These are phyloP conservation scores for Cucurbita moschata DNA, from an alignment of 306 rosid genomes.

Conservation along the genomic window DNA sequence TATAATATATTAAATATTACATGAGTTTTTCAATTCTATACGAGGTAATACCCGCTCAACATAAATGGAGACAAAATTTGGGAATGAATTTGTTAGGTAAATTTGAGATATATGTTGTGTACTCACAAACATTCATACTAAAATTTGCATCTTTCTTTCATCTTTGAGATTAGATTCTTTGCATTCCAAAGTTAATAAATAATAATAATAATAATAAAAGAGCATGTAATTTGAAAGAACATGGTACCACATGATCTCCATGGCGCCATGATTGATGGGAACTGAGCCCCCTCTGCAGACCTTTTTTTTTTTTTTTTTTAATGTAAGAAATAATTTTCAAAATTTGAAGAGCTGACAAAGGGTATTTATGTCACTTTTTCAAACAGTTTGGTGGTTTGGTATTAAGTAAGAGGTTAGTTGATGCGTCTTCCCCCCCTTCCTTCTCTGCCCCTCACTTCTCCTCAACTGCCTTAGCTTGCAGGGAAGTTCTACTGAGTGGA, in stretches of 20 bases:
- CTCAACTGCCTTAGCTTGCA: neutral
- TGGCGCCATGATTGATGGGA: slow-evolving; percentile 8
- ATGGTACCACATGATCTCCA: slow-evolving; percentile 10
- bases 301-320: no score
- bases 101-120: neutral
- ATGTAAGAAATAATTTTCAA: neutral
- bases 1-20: no score
- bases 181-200: neutral
- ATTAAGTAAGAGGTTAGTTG: slow-evolving; percentile 10
- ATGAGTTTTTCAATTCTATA: no score
- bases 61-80: neutral
- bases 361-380: neutral
- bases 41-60: no score
- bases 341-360: neutral
- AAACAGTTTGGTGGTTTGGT: slow-evolving; percentile 8
- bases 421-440: neutral
- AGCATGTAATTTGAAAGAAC: slow-evolving; percentile 1
- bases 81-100: neutral
- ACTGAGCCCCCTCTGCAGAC: neutral
- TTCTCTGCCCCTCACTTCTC: neutral
- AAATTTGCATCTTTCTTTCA: neutral
- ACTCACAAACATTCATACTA: neutral
- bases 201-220: no score
- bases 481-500: neutral
- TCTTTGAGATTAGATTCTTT: neutral